phyloP scores from a whole-genome alignment of 2,329 filamentous ascomycete species.

The Talaromyces sp. region DNA sequence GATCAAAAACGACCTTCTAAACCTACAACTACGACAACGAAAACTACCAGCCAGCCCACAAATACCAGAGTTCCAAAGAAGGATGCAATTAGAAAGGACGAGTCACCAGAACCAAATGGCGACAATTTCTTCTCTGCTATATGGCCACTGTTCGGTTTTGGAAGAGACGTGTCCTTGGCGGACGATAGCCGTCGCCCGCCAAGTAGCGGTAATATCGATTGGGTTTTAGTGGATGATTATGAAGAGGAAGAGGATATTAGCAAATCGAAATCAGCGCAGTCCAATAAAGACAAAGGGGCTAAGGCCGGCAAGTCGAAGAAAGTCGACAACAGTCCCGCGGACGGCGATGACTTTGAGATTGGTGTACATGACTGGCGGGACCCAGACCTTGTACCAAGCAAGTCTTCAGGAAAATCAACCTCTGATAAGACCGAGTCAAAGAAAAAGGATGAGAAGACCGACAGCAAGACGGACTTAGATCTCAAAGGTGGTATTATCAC shows the following conservation, averaged over 20 bases:
- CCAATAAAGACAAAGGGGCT: conserved; percentile 28
- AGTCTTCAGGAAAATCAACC: conserved; percentile 28
- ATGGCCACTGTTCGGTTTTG: conserved; percentile 43
- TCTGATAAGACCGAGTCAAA: conserved; percentile 26
- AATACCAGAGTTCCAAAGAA: conserved; percentile 1
- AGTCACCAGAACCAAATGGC: conserved; percentile 21
- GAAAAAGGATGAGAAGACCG: conserved; percentile 26
- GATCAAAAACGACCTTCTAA: conserved; percentile 24
- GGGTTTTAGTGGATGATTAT: conserved; percentile 67
- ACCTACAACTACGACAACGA: conserved; percentile 23
- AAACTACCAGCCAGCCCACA: not conserved
- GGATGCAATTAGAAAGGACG: not conserved
- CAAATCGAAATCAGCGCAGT: conserved; percentile 20
- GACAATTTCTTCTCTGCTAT: conserved; percentile 44
- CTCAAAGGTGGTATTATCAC: conserved; percentile 65
- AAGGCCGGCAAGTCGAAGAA: conserved; percentile 23
- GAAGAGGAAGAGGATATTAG: conserved; percentile 47
- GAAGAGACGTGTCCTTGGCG: conserved; percentile 26
- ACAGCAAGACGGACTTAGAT: conserved; percentile 33
- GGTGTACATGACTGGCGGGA: conserved; percentile 87
- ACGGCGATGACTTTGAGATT: conserved; percentile 68
- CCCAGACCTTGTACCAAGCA: conserved; percentile 62
- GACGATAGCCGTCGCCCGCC: conserved; percentile 63
- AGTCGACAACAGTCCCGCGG: conserved; percentile 26
- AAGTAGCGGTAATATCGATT: conserved; percentile 70